These are phyloP conservation scores for Chytriomyces sp. DNA, from an alignment of 192 early-diverging fungal genomes.

Conservation along the genomic window DNA sequence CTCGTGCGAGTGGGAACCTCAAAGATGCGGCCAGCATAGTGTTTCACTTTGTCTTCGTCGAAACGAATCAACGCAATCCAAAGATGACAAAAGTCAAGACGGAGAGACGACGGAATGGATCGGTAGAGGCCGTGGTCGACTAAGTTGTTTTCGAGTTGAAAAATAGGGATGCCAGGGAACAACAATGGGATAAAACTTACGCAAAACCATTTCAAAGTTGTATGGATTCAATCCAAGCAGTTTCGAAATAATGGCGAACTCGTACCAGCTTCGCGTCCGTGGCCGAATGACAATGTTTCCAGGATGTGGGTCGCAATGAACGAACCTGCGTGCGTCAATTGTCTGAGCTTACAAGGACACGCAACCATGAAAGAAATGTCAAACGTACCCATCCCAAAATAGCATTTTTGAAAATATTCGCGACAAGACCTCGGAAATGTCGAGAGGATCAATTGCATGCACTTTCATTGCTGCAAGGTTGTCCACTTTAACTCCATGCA, in stretches of 20 bases:
- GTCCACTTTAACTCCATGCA: slow-evolving; percentile 74
- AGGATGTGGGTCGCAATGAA: slow-evolving; percentile 94
- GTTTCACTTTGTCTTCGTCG: slow-evolving; percentile 71
- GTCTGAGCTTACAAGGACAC: not conserved
- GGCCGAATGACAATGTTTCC: slow-evolving; percentile 73
- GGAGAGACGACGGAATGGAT: slow-evolving; percentile 68
- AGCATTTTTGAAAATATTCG: slow-evolving; percentile 89
- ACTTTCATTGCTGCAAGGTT: slow-evolving; percentile 70
- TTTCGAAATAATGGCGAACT: slow-evolving; percentile 34
- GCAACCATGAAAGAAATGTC: slow-evolving; percentile 18
- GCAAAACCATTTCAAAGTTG: slow-evolving; percentile 90
- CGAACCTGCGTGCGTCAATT: slow-evolving; percentile 31
- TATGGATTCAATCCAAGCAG: slow-evolving; percentile 24
- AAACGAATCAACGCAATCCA: slow-evolving; percentile 85
- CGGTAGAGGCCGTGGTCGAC: slow-evolving; percentile 89
- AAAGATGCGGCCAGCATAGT: slow-evolving; percentile 67
- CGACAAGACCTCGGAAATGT: slow-evolving; percentile 78
- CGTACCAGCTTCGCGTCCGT: slow-evolving; percentile 20
- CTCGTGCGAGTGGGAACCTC: slow-evolving; percentile 1
- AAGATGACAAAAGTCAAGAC: slow-evolving; percentile 84
- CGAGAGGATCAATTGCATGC: slow-evolving; percentile 74
- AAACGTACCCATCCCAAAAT: slow-evolving; percentile 69
- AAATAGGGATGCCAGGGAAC: too few species aligned
- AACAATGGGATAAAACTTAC: not conserved
- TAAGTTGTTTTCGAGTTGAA: not conserved